Evolutionary conservation across 495 filamentous ascomycete species (phyloP).

Genomic region (Copromyces sp.): DNA sequence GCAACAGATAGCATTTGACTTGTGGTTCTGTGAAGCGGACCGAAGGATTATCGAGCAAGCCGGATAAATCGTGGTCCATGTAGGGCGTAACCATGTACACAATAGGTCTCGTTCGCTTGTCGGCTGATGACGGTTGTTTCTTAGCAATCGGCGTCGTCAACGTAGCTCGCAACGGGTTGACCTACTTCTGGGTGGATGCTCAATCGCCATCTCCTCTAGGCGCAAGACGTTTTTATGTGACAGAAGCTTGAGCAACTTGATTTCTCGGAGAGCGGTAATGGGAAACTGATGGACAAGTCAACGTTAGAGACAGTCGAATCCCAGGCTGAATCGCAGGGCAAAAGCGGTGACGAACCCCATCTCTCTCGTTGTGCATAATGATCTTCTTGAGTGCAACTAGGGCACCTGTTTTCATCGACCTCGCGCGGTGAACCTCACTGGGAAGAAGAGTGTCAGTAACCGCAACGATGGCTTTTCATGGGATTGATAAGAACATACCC

Average conservation of each 20-base stretch:
- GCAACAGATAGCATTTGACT: conserved; percentile 96
- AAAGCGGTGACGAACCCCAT: conserved; percentile 47
- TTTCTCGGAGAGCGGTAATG: conserved; percentile 73
- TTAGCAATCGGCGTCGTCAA: background rate
- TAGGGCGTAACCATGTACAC: conserved; percentile 99
- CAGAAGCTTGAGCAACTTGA: conserved; percentile 92
- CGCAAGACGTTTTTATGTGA: conserved; percentile 80
- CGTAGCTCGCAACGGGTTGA: background rate
- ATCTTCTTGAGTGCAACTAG: conserved; percentile 92
- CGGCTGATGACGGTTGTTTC: conserved; percentile 32
- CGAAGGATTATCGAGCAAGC: conserved; percentile 85
- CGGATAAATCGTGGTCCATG: conserved; percentile 97
- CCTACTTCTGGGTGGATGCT: conserved; percentile 54
- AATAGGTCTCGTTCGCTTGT: conserved; percentile 73
- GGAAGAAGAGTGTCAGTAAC: conserved; percentile 9
- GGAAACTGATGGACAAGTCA: conserved; percentile 44
- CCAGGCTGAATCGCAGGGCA: background rate
- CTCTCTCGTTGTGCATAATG: conserved; percentile 77
- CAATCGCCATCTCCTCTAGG: conserved; percentile 93
- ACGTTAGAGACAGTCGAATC: conserved; percentile 1
- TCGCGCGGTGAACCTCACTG: conserved; percentile 87
- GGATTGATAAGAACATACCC: conserved; percentile 45
- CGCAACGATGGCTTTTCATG: background rate
- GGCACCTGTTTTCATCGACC: conserved; percentile 58
- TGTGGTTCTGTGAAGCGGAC: conserved; percentile 79